Evolutionary conservation across 495 filamentous ascomycete genomes (phyloP).

Genomic region (Collariella sp.): DNA sequence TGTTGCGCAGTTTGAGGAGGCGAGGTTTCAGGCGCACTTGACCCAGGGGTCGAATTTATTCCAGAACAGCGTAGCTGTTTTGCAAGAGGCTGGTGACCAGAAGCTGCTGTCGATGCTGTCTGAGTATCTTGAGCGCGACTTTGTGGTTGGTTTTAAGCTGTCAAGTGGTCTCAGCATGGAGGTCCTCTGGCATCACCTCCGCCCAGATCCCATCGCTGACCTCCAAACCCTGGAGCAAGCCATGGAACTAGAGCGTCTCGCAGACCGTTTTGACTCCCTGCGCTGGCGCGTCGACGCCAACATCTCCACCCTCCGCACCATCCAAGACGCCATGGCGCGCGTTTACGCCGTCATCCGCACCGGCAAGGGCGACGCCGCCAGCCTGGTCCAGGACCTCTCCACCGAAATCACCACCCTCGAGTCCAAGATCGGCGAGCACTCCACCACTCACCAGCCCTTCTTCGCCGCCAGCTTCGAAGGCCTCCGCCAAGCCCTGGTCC

Average conservation of each 20-base stretch:
- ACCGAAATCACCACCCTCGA: conserved; percentile 51
- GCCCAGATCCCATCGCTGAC: conserved; percentile 45
- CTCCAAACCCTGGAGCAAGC: conserved; percentile 44
- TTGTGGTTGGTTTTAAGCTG: conserved; percentile 48
- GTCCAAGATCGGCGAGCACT: conserved; percentile 33
- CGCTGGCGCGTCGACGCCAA: conserved; percentile 44
- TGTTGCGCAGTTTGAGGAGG: conserved; percentile 41
- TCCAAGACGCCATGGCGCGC: conserved; percentile 45
- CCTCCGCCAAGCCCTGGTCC: conserved; percentile 53
- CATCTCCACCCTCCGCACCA: conserved; percentile 35
- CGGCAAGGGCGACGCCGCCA: conserved; percentile 33
- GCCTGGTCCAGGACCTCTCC: conserved; percentile 44
- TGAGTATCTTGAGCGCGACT: conserved; percentile 32
- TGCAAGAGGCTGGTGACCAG: conserved; percentile 15
- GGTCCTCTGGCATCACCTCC: conserved; percentile 63
- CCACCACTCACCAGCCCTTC: conserved; percentile 37
- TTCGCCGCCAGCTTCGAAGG: conserved; percentile 59
- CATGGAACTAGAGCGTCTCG: conserved; percentile 58
- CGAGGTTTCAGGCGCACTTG: conserved; percentile 46
- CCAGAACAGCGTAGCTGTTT: conserved; percentile 14
- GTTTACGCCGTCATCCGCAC: conserved; percentile 42
- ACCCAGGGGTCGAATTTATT: conserved; percentile 30
- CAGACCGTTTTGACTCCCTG: conserved; percentile 60
- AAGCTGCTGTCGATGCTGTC: conserved; percentile 25
- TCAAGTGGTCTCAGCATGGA: conserved; percentile 80